These are phyloP conservation scores for Globisporangium spinosum DNA, from an alignment of 352 stramenopile genomes.

Conservation along the genomic window DNA sequence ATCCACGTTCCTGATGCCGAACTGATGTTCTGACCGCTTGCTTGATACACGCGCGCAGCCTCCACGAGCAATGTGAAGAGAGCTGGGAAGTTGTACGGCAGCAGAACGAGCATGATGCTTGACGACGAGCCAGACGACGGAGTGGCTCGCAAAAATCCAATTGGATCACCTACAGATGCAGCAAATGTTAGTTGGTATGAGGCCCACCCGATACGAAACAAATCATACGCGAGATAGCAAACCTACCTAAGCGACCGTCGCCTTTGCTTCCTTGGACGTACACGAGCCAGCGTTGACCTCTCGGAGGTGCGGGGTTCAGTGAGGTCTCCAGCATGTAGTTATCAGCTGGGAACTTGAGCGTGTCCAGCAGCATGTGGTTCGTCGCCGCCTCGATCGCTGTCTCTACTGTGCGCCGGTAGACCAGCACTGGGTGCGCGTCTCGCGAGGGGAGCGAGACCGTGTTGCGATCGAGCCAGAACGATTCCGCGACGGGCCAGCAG, in stretches of 20 bases:
- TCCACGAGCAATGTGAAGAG: constrained; percentile 83
- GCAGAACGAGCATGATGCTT: constrained; percentile 64
- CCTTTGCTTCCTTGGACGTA: constrained; percentile 81
- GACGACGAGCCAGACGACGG: constrained; percentile 24
- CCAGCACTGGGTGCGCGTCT: constrained; percentile 73
- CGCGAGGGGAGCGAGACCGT: constrained; percentile 65
- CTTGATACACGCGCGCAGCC: constrained; percentile 74
- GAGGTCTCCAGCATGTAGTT: constrained; percentile 64
- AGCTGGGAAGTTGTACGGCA: constrained; percentile 88
- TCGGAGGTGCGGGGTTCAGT: constrained; percentile 54
- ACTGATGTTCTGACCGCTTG: constrained; percentile 75
- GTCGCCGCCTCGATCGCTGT: constrained; percentile 76
- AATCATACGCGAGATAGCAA: constrained; percentile 3
- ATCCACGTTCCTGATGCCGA: constrained; percentile 62
- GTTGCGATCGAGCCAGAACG: constrained; percentile 85
- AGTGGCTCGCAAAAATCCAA: constrained; percentile 68
- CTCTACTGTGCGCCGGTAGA: constrained; percentile 69
- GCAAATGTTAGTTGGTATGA: neutral
- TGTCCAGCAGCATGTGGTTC: constrained; percentile 86
- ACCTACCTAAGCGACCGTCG: constrained; percentile 61
- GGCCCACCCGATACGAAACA: neutral
- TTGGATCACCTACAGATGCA: constrained; percentile 52
- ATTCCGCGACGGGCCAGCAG: constrained; percentile 75
- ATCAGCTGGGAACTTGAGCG: constrained; percentile 83
- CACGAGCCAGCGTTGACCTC: constrained; percentile 79